A percentile compares a stretch with the other conserved stretches of the same genome.
Evolutionary conservation across 495 filamentous ascomycete species (phyloP).

Genomic region (Ascodesmis nigricans): DNA sequence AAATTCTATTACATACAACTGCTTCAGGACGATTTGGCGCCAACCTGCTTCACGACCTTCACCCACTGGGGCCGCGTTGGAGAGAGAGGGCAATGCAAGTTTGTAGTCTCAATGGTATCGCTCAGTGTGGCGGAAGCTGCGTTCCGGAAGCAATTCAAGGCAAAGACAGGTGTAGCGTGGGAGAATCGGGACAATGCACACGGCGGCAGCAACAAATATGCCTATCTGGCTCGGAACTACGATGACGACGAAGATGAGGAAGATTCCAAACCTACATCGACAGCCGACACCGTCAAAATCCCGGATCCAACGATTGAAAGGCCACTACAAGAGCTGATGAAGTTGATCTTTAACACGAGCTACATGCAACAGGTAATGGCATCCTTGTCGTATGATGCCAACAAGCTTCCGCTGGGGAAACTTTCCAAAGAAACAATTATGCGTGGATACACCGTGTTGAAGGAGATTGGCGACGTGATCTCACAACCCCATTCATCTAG

Average conservation of each 20-base stretch:
- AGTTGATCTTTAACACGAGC: constrained; percentile 53
- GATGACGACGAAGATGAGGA: constrained; percentile 31
- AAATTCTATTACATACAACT: constrained; percentile 51
- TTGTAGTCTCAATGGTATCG: constrained; percentile 24
- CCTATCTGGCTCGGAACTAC: constrained; percentile 48
- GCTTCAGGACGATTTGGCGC: constrained; percentile 6
- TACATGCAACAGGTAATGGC: constrained; percentile 31
- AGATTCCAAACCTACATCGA: constrained; percentile 1
- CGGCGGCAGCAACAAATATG: constrained; percentile 43
- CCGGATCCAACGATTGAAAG: constrained; percentile 24
- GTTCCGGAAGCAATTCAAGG: constrained; percentile 57
- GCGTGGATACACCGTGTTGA: constrained; percentile 47
- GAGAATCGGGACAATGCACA: constrained; percentile 34
- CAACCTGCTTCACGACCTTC: constrained; percentile 6
- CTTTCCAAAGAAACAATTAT: constrained; percentile 53
- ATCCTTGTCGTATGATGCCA: constrained; percentile 48
- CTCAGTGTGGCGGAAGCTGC: constrained; percentile 28
- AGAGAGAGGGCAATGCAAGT: constrained; percentile 37
- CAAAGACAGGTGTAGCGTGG: constrained; percentile 50
- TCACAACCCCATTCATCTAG: constrained; percentile 23
- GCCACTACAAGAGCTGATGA: constrained; percentile 42
- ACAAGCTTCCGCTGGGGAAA: constrained; percentile 65
- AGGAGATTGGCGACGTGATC: constrained; percentile 46
- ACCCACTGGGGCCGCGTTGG: constrained; percentile 58
- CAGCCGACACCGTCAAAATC: constrained; percentile 12